These are phyloP conservation scores for Arthrobotrys entomopaga DNA, from an alignment of 2,329 filamentous ascomycete species.

Conservation along the genomic window DNA sequence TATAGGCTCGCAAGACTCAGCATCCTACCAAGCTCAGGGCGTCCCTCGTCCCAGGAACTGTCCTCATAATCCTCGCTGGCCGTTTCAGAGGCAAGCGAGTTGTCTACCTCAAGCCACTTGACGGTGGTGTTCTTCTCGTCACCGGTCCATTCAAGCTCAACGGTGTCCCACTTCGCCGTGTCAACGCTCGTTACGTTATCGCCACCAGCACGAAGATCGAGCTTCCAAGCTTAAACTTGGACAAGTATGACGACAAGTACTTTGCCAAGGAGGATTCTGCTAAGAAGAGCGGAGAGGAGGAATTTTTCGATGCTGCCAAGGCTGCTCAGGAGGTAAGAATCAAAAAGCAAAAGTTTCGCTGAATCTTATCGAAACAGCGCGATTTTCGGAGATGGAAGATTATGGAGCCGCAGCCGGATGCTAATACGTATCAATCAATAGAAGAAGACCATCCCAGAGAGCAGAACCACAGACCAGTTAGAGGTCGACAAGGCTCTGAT, in stretches of 20 bases:
- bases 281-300: constrained; percentile 94
- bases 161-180: constrained; percentile 94
- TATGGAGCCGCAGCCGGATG: constrained; percentile 10
- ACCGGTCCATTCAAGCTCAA: constrained; percentile 99
- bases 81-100: constrained; percentile 99
- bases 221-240: constrained; percentile 83
- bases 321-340: constrained; percentile 62
- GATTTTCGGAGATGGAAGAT: background rate
- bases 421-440: constrained; percentile 66
- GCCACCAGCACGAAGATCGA: constrained; percentile 87
- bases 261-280: constrained; percentile 94
- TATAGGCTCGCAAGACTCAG: constrained; percentile 91
- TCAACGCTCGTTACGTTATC: constrained; percentile 93
- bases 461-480: constrained; percentile 97
- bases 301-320: constrained; percentile 93
- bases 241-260: constrained; percentile 94
- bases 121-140: constrained; percentile 97
- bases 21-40: constrained; percentile 86
- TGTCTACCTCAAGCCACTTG: constrained; percentile 96
- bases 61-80: constrained; percentile 98
- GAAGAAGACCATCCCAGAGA: constrained; percentile 97
- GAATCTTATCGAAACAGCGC: background rate
- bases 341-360: background rate
- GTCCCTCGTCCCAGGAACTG: constrained; percentile 90
- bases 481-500: constrained; percentile 95